Evolutionary conservation across 805 yeast genomes (phyloP).

Genomic region (Starmerella ratchasimensis): DNA sequence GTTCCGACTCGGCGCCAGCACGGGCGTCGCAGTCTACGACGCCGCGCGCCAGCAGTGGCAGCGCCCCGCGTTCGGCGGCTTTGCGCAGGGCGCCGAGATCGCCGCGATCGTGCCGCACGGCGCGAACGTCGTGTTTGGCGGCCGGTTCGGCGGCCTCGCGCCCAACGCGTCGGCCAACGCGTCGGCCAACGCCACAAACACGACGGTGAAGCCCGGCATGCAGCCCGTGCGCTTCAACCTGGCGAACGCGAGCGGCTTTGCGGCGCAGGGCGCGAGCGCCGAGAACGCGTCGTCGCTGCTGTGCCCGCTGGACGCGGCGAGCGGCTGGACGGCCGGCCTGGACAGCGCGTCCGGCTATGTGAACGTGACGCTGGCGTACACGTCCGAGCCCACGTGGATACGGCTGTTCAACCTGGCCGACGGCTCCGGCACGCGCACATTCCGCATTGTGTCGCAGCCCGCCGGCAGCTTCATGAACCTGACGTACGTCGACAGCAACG

Average conservation of each 20-base stretch:
- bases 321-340: constrained; percentile 15
- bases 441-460: constrained; percentile 65
- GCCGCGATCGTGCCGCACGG: constrained; percentile 43
- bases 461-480: constrained; percentile 83
- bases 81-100: constrained; percentile 44
- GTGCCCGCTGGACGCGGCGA: constrained; percentile 40
- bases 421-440: constrained; percentile 38
- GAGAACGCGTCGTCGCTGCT: constrained; percentile 27
- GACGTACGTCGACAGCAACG: constrained; percentile 64
- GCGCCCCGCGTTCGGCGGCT: constrained; percentile 61
- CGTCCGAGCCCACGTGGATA: constrained; percentile 51
- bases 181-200: constrained; percentile 12
- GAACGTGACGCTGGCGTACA: constrained; percentile 15
- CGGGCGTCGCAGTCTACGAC: constrained; percentile 57
- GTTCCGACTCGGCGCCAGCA: constrained; percentile 39
- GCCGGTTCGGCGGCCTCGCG: constrained; percentile 53
- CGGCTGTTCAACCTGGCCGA: constrained; percentile 52
- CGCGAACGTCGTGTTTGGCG: constrained; percentile 59
- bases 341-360: constrained; percentile 15
- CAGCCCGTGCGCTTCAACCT: constrained; percentile 13
- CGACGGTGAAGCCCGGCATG: constrained; percentile 12
- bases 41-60: constrained; percentile 30
- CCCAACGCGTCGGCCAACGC: constrained; percentile 4
- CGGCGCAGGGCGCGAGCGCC: neutral
- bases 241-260: constrained; percentile 14